Evolutionary conservation across 1,139 yeast genomes (phyloP).

Genomic region (Diutina neorugosa): DNA sequence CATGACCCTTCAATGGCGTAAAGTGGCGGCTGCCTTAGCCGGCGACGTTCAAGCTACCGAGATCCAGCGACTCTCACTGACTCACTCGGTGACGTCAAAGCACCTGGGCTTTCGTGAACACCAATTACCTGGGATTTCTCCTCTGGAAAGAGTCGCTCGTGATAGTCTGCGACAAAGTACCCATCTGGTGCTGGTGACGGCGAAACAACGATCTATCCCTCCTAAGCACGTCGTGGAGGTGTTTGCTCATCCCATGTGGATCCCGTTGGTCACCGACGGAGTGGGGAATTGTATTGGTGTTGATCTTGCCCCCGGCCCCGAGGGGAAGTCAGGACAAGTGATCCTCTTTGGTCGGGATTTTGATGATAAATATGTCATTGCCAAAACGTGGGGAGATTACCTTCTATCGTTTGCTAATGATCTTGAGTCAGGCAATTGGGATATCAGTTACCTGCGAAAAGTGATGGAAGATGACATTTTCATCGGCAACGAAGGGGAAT

Average conservation of each 20-base stretch:
- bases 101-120: not conserved
- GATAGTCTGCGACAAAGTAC: not conserved
- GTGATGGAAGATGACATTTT: constrained; percentile 17
- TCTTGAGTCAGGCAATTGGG: constrained; percentile 19
- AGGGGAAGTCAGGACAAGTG: constrained; percentile 39
- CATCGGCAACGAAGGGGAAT: constrained; percentile 57
- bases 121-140: not conserved
- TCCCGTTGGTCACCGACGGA: constrained; percentile 77
- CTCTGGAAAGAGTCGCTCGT: not conserved
- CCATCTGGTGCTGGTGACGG: not conserved
- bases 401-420: constrained; percentile 35
- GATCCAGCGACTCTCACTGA: not conserved
- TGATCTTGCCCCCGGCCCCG: constrained; percentile 41
- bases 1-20: constrained; percentile 58
- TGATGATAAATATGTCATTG: constrained; percentile 50
- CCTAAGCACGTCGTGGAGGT: constrained; percentile 56
- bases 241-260: constrained; percentile 85
- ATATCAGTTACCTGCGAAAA: not conserved
- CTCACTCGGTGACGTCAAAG: not conserved
- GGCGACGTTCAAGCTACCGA: not conserved
- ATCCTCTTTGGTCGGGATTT: constrained; percentile 54
- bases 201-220: constrained; percentile 65
- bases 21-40: constrained; percentile 21
- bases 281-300: constrained; percentile 86
- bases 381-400: constrained; percentile 44